Evolutionary conservation across 2,329 filamentous ascomycete genomes (phyloP).

Genomic region (Parastagonospora nodorum): DNA sequence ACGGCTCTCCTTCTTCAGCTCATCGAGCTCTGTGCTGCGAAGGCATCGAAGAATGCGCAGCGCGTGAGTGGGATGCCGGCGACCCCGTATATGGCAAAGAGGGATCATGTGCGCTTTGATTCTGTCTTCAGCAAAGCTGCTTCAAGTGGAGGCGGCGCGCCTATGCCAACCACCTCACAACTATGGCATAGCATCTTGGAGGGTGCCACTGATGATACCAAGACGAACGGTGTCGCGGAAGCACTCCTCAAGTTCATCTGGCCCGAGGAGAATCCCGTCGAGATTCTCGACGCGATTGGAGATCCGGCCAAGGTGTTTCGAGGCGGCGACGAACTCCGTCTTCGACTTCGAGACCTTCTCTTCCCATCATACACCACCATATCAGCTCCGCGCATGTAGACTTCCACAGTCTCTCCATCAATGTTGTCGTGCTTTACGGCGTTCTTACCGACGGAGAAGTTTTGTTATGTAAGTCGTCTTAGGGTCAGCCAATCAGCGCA

Average conservation of each 20-base stretch:
- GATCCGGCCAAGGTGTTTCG: conserved; percentile 15
- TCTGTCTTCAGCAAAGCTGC: conserved; percentile 8
- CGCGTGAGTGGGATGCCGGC: conserved; percentile 8
- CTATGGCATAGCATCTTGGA: conserved; percentile 23
- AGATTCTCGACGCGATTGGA: conserved; percentile 20
- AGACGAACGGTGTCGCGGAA: conserved; percentile 13
- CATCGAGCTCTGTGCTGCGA: conserved; percentile 2
- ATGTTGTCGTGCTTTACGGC: neutral
- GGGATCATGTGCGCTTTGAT: conserved; percentile 4
- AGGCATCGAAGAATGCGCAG: neutral
- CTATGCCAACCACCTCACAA: neutral
- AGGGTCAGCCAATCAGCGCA: neutral
- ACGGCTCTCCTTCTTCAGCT: conserved; percentile 10
- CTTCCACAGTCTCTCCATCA: neutral
- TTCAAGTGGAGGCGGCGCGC: neutral
- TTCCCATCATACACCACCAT: conserved; percentile 9
- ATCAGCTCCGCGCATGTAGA: neutral
- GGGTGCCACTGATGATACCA: conserved; percentile 13
- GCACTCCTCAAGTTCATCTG: conserved; percentile 12
- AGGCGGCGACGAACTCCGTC: conserved; percentile 16
- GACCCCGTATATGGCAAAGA: neutral
- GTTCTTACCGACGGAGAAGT: conserved; percentile 3
- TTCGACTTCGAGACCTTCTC: conserved; percentile 11
- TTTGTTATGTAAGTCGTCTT: conserved; percentile 9
- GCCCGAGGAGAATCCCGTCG: conserved; percentile 14